Evolutionary conservation across 495 filamentous ascomycete species (phyloP).

Genomic region (Penicillium maclennaniae): DNA sequence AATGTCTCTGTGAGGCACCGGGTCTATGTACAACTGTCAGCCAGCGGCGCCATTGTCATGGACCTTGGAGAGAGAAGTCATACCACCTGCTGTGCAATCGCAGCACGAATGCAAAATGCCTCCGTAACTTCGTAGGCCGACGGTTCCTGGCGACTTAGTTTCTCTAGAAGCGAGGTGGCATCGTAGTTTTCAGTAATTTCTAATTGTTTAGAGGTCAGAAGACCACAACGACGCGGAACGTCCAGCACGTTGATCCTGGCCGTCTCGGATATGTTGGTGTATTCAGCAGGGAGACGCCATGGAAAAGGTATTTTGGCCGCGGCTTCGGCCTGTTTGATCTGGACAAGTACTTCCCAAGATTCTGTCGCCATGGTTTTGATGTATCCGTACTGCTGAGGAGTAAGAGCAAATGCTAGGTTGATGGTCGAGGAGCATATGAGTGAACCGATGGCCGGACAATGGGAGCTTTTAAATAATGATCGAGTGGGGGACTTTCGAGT

Average conservation of each 20-base stretch:
- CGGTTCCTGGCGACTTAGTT: background rate
- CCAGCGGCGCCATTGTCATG: background rate
- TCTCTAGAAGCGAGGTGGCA: conserved; percentile 38
- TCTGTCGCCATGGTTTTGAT: conserved; percentile 13
- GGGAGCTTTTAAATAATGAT: background rate
- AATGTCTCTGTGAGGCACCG: conserved; percentile 62
- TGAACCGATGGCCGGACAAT: background rate
- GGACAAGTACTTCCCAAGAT: conserved; percentile 21
- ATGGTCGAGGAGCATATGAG: background rate
- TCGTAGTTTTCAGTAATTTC: conserved; percentile 51
- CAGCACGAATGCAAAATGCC: conserved; percentile 55
- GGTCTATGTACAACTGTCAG: conserved; percentile 17
- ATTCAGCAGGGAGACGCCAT: conserved; percentile 31
- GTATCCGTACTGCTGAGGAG: background rate
- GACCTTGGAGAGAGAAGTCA: conserved; percentile 2
- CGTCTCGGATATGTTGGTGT: conserved; percentile 9
- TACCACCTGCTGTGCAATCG: conserved; percentile 51
- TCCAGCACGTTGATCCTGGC: conserved; percentile 26
- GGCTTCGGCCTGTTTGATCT: conserved; percentile 35
- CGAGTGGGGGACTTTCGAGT: too few relatives aligned
- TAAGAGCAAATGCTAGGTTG: background rate
- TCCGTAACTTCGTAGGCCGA: conserved; percentile 39
- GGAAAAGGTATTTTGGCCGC: conserved; percentile 41
- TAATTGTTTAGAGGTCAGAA: conserved; percentile 49
- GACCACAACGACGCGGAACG: conserved; percentile 34